Conservation (phyloP, 2,329 filamentous ascomycete genomes). For the Ceratocystis lukuohia region DNA sequence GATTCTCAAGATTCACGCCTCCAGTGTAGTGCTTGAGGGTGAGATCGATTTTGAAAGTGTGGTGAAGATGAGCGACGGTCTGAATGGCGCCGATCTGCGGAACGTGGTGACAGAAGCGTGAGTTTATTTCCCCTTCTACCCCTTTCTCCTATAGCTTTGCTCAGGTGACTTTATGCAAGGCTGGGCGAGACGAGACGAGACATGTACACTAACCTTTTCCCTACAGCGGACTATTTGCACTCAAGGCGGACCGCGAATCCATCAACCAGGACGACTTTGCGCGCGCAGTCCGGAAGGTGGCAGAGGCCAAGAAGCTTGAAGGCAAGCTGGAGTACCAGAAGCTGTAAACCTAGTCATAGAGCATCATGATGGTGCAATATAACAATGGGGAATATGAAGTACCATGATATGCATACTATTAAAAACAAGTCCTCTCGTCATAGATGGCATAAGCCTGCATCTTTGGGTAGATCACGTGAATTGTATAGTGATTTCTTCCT, state of each 20-base stretch:
- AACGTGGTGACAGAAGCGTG: slow-evolving; percentile 98
- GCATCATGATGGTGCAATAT: not conserved
- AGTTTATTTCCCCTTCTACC: slow-evolving; percentile 31
- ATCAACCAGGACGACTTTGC: slow-evolving; percentile 99
- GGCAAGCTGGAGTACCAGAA: slow-evolving; percentile 97
- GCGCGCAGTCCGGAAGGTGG: slow-evolving; percentile 95
- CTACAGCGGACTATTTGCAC: slow-evolving; percentile 76
- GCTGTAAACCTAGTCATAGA: slow-evolving; percentile 40
- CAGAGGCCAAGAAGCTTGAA: slow-evolving; percentile 94
- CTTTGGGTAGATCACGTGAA: not conserved
- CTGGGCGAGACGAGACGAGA: slow-evolving; percentile 20
- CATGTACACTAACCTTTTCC: slow-evolving; percentile 23
- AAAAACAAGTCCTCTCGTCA: not conserved
- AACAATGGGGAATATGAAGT: not conserved
- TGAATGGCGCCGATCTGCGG: slow-evolving; percentile 92
- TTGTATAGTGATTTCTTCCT: not conserved
- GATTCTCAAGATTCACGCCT: slow-evolving; percentile 94
- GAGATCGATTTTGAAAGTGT: slow-evolving; percentile 98
- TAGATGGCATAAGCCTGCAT: not conserved
- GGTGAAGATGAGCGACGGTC: slow-evolving; percentile 97
- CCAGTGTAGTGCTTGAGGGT: slow-evolving; percentile 73
- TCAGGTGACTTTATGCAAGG: not conserved
- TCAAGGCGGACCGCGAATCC: slow-evolving; percentile 93
- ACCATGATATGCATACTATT: not conserved
- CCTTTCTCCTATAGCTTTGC: not conserved